phyloP scores from a whole-genome alignment of 306 rosid genomes.

The Ceratonia siliqua region DNA sequence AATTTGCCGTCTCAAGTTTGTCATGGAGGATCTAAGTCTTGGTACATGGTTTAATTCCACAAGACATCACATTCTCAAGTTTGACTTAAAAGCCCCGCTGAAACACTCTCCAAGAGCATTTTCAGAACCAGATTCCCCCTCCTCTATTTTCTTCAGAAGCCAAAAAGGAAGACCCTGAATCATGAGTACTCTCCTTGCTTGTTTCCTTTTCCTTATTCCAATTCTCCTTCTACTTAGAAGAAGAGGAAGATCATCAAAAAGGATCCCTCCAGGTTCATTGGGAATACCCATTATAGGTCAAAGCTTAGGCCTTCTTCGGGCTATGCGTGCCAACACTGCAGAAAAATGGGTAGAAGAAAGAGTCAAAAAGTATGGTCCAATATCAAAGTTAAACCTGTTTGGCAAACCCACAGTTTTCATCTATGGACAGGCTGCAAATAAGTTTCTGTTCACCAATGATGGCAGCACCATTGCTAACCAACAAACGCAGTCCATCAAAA shows the following conservation, averaged over 20 bases:
- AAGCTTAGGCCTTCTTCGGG: constrained; percentile 46
- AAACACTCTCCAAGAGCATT: neutral
- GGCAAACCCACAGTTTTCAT: constrained; percentile 75
- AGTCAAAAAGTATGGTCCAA: constrained; percentile 63
- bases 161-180: neutral
- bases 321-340: constrained; percentile 54
- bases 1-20: too few species aligned
- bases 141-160: neutral
- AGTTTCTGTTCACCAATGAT: constrained; percentile 48
- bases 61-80: too few species aligned
- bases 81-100: neutral
- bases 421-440: constrained; percentile 71
- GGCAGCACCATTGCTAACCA: constrained; percentile 33
- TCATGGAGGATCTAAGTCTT: too few species aligned
- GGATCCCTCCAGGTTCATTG: constrained; percentile 54
- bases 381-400: constrained; percentile 72
- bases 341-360: constrained; percentile 57
- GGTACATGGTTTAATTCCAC: too few species aligned
- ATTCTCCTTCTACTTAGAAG: constrained; percentile 33
- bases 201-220: constrained; percentile 35
- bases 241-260: constrained; percentile 27
- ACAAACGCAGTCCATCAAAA: constrained; percentile 50
- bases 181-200: constrained; percentile 31
- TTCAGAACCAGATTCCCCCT: neutral
- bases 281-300: constrained; percentile 60